These are phyloP conservation scores for Pistacia vera DNA, from an alignment of 345 rosid species.

Conservation along the genomic window DNA sequence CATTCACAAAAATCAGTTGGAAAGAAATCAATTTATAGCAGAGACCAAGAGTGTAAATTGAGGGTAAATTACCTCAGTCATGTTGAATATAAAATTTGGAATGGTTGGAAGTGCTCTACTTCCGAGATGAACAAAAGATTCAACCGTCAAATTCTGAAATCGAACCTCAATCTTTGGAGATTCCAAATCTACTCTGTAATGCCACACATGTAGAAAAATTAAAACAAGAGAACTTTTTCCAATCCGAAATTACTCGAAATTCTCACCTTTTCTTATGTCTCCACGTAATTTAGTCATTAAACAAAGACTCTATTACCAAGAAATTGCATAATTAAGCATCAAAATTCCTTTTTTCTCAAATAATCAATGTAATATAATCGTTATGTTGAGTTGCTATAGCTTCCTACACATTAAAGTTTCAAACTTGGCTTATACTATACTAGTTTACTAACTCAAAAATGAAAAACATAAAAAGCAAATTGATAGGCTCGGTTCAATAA, in stretches of 20 bases:
- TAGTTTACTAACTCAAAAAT: neutral
- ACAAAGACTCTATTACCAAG: neutral
- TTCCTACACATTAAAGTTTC: neutral
- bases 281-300: neutral
- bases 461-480: neutral
- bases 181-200: constrained; percentile 80
- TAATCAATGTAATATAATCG: neutral
- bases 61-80: constrained; percentile 64
- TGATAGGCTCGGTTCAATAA: neutral
- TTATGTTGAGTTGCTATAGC: neutral
- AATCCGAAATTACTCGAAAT: neutral
- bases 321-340: neutral
- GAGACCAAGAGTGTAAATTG: neutral
- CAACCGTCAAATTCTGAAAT: constrained; percentile 70
- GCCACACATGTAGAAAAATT: constrained; percentile 1
- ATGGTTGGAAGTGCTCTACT: constrained; percentile 96
- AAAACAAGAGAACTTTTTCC: neutral
- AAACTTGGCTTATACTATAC: neutral
- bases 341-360: neutral
- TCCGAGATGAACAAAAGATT: constrained; percentile 87
- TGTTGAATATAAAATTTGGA: constrained; percentile 88
- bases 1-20: neutral
- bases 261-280: neutral
- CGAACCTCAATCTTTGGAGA: constrained; percentile 93
- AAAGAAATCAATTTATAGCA: neutral